Evolutionary conservation across 352 stramenopile genomes (phyloP), one percentile per base, ranked within the genome.

Genomic region (Thraustotheca clavata): DNA sequence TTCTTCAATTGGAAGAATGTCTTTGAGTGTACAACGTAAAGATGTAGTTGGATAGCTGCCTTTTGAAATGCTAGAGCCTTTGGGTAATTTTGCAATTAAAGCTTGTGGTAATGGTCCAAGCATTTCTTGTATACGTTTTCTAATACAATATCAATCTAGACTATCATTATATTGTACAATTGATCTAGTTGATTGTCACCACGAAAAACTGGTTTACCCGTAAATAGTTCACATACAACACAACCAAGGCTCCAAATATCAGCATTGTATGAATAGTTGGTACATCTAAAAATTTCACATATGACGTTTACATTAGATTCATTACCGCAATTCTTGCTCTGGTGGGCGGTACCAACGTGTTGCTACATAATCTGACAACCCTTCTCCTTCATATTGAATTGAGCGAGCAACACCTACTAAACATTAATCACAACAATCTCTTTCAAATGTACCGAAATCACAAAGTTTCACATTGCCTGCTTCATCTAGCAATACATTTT

Each of bases 161-260:
- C 8, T 8, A 1, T 52, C 1, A 52, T 52, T 12, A 27, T 22
- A 20, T 55, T 71, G 54, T 65, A 92, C 83, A 92, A 71, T 67
- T 92, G 83, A 43, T 92, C 83, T 36, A 92, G 76, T 63, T 92
- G 83, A 2, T 79, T 87, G 59, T 74, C 86, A 18, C 83, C 83
- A 0, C 79, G 79, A 36, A 92, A 92, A 9, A 92, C 71, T 3
- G 83, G 83, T 3, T 76, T 73, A n/a, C 83, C 83, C 14, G 79
- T 88, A 14, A 92, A 69, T 22, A 92, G 68, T 32, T 92, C 83
- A 59, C 86, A 76, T 6, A 90, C 69, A 11, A 92, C 76, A 43
- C 83, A 92, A 2, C 83, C 81, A 2, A 91, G 76, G 46, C 83
- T 88, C 83, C 83, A 92, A 38, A 92, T 80, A 41, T 92, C 83